phyloP scores from a whole-genome alignment of 1,139 yeast genomes.

The Dujonia santamariae region DNA sequence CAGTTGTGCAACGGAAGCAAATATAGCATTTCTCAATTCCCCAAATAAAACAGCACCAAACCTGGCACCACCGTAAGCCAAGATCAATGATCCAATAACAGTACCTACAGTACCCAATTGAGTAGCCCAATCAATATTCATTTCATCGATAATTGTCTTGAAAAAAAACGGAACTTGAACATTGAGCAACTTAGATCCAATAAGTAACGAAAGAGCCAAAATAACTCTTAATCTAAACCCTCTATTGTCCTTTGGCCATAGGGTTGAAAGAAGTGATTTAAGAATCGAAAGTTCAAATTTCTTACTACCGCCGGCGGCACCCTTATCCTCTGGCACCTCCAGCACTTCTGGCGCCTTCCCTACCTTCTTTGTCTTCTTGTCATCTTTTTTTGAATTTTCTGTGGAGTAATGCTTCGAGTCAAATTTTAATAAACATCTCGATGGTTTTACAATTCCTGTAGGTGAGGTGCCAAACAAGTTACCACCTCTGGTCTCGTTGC shows the following conservation, averaged over 20 bases:
- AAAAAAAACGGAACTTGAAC: constrained; percentile 96
- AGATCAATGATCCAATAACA: constrained; percentile 67
- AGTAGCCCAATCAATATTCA: constrained; percentile 85
- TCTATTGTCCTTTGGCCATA: constrained; percentile 85
- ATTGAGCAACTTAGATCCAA: constrained; percentile 79
- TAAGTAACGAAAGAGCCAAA: constrained; percentile 66
- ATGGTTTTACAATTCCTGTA: too few species aligned
- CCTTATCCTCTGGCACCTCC: too few species aligned
- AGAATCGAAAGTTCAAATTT: constrained; percentile 62
- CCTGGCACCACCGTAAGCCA: constrained; percentile 92
- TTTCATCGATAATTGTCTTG: constrained; percentile 82
- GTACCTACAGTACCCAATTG: constrained; percentile 60
- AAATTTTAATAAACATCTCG: too few species aligned
- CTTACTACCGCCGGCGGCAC: background rate
- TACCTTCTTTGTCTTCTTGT: too few species aligned
- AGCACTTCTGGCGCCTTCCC: too few species aligned
- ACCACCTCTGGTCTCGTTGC: too few species aligned
- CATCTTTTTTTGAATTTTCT: too few species aligned
- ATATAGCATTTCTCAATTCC: constrained; percentile 89
- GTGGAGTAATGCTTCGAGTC: too few species aligned
- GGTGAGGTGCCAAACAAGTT: too few species aligned
- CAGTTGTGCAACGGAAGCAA: constrained; percentile 92
- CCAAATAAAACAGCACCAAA: constrained; percentile 95
- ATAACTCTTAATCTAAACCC: constrained; percentile 74
- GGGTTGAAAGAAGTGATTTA: constrained; percentile 62